Conservation (phyloP, 2,329 filamentous ascomycete genomes). For the Sporothrix curviconia region DNA sequence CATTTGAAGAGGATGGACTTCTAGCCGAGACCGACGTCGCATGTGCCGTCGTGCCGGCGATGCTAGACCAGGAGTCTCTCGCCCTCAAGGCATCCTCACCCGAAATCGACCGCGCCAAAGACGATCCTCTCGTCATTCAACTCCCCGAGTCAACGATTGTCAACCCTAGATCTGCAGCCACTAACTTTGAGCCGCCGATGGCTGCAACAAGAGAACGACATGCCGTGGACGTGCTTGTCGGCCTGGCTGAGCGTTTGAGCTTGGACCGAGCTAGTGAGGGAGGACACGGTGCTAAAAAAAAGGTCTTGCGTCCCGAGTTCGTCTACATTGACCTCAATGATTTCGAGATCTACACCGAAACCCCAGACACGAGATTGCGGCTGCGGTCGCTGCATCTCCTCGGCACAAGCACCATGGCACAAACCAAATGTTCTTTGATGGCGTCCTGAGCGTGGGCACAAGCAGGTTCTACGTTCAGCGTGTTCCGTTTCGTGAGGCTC, state of each 20-base stretch:
- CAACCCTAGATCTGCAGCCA: constrained; percentile 24
- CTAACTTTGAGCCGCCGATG: constrained; percentile 9
- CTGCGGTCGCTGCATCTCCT: constrained; percentile 51
- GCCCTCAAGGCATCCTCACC: background rate
- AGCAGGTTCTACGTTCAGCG: constrained; percentile 44
- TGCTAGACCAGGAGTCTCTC: background rate
- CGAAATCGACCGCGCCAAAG: background rate
- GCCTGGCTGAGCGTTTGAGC: constrained; percentile 19
- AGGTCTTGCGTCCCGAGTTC: constrained; percentile 24
- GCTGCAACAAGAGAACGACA: background rate
- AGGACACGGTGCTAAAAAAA: constrained; percentile 12
- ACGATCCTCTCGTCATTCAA: constrained; percentile 12
- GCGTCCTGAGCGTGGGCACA: constrained; percentile 43
- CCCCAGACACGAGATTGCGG: constrained; percentile 35
- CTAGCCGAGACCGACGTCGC: background rate
- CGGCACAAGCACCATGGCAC: constrained; percentile 30
- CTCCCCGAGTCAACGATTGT: constrained; percentile 25
- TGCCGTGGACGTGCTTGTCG: background rate
- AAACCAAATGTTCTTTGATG: constrained; percentile 51
- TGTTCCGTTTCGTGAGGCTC: constrained; percentile 51
- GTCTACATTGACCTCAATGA: constrained; percentile 48
- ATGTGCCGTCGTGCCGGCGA: too few species aligned
- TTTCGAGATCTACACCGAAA: constrained; percentile 51
- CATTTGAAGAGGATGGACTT: too few species aligned
- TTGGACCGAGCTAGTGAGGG: constrained; percentile 21